Evolutionary conservation across 164 flowering plant genomes (phyloP), one percentile per base, ranked within the genome.

Genomic region (Nymphaea thermarum): DNA sequence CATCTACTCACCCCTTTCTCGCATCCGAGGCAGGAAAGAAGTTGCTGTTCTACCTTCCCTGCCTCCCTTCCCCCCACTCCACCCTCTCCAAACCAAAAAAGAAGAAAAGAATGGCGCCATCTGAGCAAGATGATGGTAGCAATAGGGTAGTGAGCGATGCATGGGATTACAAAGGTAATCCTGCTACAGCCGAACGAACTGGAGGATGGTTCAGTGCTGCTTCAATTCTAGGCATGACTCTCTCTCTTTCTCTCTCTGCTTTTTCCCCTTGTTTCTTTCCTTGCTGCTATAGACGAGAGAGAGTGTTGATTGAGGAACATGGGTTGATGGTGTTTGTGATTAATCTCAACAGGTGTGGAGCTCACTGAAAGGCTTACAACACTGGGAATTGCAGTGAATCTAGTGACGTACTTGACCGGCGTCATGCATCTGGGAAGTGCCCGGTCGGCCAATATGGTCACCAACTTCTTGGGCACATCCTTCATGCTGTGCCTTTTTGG

Each of bases 321-420:
- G 36, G 36, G 36, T 25, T 25, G 36, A 25, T 25, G 36, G 36
- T 25, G 36, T 25, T 25, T 25, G 36, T 25, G 36, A 25, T 25
- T 25, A 25, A 25, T 25, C 36, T 47, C 12, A 7, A 47, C n/a
- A 61, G 64, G 11, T 17, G 64, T 61, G 64, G 64, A 61, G 7
- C 64, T 61, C 42, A 36, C 42, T 2, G 97, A 94, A 77, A 86
- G 97, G 82, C 88, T 94, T 0, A 83, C 97, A 5, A 88, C 97
- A 0, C 88, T 94, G 90, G 98, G 94, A 69, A 91, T 94, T 63
- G 96, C 93, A 18, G 97, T 94, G 65, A 94, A 94, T 78, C 80
- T 93, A 5, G 97, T 93, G 77, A 93, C 97, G 11, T 94, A 91
- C 76, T 72, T 94, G 72, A 67, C 55, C 44, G 86, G 87, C 41